Conservation (phyloP, 2,329 filamentous ascomycete genomes). For the Elsinoe arachidis region DNA sequence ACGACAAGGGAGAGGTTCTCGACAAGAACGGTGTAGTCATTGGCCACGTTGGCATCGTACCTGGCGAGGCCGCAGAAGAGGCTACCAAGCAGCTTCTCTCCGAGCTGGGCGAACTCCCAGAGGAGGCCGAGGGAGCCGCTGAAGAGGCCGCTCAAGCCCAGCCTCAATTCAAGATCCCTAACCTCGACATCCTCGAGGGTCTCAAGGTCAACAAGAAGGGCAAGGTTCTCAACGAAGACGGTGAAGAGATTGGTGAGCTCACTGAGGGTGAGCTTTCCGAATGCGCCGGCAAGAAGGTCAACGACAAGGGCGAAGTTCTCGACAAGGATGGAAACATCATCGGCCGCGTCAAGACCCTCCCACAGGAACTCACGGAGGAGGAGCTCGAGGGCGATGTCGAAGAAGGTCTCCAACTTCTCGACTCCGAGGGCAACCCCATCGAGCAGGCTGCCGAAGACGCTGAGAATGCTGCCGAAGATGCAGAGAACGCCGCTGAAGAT, state of each 20-base stretch:
- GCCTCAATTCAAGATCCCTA: constrained; percentile 31
- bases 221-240: constrained; percentile 44
- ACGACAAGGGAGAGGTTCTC: constrained; percentile 43
- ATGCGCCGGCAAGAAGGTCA: constrained; percentile 57
- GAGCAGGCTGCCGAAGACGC: constrained; percentile 26
- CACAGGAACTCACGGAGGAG: constrained; percentile 31
- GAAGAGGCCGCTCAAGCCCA: constrained; percentile 26
- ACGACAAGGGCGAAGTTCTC: constrained; percentile 55
- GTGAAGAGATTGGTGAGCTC: constrained; percentile 46
- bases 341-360: constrained; percentile 49
- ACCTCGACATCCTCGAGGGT: constrained; percentile 41
- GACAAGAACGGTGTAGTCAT: constrained; percentile 44
- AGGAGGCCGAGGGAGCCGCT: constrained; percentile 20
- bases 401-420: constrained; percentile 14
- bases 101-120: constrained; percentile 37
- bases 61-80: constrained; percentile 43
- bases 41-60: constrained; percentile 40
- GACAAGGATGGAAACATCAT: constrained; percentile 56
- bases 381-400: constrained; percentile 26
- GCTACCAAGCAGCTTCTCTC: constrained; percentile 42
- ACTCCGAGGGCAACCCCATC: constrained; percentile 24
- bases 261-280: constrained; percentile 51
- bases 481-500: constrained; percentile 25
- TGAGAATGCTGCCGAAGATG: constrained; percentile 27
- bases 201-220: constrained; percentile 53